Evolutionary conservation across 495 filamentous ascomycete genomes (phyloP), one percentile per base, ranked within the genome.

Genomic region (Acidiella bohemica): DNA sequence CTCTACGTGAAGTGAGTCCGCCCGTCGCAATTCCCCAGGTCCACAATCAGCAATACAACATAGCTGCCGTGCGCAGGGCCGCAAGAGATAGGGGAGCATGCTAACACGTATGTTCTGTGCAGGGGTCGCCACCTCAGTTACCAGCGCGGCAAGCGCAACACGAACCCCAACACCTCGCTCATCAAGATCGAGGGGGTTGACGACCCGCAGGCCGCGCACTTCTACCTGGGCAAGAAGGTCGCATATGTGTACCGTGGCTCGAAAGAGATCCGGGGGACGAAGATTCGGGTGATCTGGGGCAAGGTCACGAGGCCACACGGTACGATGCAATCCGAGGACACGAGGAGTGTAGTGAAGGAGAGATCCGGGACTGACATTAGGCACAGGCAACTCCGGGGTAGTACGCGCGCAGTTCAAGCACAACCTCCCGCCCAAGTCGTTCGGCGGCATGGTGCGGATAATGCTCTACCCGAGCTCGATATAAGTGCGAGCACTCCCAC

Each of bases 221-320:
- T 87, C 73, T 87, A 86, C 69, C 69, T 82, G 38, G 88, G 90
- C 71, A 95, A 97, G 77, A 84, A 81, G 67, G 75, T 94, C 60
- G 88, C 88, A 55, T 96, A 84, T 64, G 86, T 97, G 64, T 96
- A 96, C 72, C 81, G 86, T 52, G 90, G 78, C 46, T 76, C 81
- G 69, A 80, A 74, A 67, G 85, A 93, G 71, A 70, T 87, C 54
- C 83, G 84, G 55, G 90, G 90, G 60, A 84, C 85, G 62, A 94
- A 96, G 76, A 86, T 96, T 65, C 72, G 87, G 59, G 87, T 95
- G 48, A 96, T 96, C 68, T 97, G 92, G 90, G 92, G 92, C 67
- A 96, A 93, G 73, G 76, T 96, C 58, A 93, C 86, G 57, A 74
- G 84, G 57, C 76, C 84, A 60, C 87, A 96, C 67, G 90, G 84